phyloP scores from a whole-genome alignment of 2,329 filamentous ascomycete species.

The Bipolaris sorokiniana region DNA sequence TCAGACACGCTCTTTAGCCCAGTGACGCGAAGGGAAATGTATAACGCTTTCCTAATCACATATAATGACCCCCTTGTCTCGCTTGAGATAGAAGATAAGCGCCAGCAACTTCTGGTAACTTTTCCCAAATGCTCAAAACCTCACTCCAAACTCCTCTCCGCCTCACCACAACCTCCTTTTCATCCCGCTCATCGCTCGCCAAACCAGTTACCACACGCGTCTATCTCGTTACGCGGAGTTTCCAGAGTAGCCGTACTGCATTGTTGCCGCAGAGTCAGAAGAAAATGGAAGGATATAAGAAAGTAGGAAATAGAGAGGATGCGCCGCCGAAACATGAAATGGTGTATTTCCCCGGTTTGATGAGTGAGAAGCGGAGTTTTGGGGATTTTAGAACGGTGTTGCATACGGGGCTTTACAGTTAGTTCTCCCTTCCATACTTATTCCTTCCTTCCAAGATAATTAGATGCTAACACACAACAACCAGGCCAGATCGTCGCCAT shows the following conservation, averaged over 20 bases:
- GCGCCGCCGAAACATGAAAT: slow-evolving; percentile 55
- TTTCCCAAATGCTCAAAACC: slow-evolving; percentile 32
- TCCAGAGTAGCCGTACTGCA: background rate
- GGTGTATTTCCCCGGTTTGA: slow-evolving; percentile 66
- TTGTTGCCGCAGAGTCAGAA: background rate
- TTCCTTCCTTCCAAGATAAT: background rate
- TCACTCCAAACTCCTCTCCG: slow-evolving; percentile 19
- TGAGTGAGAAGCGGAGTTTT: slow-evolving; percentile 61
- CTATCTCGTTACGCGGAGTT: background rate
- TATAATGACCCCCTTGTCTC: background rate
- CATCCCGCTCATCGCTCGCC: slow-evolving; percentile 4
- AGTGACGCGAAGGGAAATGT: background rate
- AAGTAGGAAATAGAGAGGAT: slow-evolving; percentile 34
- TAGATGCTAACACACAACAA: background rate
- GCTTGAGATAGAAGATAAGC: background rate
- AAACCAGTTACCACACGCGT: background rate
- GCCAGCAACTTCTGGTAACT: background rate
- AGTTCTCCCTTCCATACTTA: background rate
- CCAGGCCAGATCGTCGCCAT: slow-evolving; percentile 65
- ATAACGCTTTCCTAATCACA: background rate
- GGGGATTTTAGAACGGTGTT: slow-evolving; percentile 66
- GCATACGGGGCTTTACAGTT: slow-evolving; percentile 64
- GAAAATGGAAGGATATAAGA: slow-evolving; percentile 35
- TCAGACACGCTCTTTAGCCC: too few species aligned
- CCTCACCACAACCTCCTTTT: slow-evolving; percentile 4